A percentile compares a stretch with the other conserved stretches of the same genome.
phyloP scores from a whole-genome alignment of 345 rosid species.

The Citrus australasica region DNA sequence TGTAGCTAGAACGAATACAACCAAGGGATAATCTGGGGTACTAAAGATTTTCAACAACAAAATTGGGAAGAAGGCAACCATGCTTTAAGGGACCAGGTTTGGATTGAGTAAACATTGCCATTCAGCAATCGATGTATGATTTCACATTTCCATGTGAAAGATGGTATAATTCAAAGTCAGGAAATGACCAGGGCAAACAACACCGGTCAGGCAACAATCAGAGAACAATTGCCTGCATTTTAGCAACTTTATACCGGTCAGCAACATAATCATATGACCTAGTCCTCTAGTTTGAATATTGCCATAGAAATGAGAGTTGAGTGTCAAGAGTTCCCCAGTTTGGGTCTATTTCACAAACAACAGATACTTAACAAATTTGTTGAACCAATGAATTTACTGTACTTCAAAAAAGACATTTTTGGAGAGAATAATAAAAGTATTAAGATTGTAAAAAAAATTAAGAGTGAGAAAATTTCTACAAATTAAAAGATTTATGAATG shows the following conservation, averaged over 20 bases:
- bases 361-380: neutral
- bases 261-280: neutral
- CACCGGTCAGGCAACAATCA: neutral
- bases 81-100: neutral
- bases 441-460: too few relatives aligned
- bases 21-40: too few relatives aligned
- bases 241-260: neutral
- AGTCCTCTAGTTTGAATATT: too few relatives aligned
- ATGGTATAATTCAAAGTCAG: neutral
- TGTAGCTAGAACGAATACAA: too few relatives aligned
- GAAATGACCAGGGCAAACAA: neutral
- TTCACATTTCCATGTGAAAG: neutral
- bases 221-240: neutral
- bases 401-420: neutral
- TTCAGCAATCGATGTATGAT: neutral
- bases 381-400: neutral
- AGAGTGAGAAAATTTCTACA: too few relatives aligned
- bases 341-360: too few relatives aligned
- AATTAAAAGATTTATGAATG: too few relatives aligned
- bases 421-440: too few relatives aligned
- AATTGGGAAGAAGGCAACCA: too few relatives aligned
- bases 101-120: neutral
- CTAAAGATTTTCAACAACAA: too few relatives aligned
- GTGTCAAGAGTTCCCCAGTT: too few relatives aligned
- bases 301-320: neutral